Conservation (phyloP, 1,284 basidiomycete species). For the Melanopsichium pennsylvanicum region DNA sequence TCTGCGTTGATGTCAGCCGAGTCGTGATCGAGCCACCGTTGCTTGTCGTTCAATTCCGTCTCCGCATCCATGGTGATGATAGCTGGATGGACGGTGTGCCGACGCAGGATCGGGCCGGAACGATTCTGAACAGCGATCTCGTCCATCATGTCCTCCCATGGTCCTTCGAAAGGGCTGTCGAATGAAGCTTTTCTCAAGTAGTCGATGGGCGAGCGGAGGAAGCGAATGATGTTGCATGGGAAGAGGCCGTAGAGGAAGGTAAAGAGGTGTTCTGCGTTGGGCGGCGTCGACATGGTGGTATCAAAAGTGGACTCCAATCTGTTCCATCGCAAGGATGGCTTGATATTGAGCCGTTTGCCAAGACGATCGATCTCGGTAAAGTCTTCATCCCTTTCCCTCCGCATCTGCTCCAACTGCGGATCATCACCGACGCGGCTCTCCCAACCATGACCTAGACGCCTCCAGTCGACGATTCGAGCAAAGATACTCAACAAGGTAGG, state of each 20-base stretch:
- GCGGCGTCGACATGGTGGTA: constrained; percentile 42
- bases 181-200: constrained; percentile 75
- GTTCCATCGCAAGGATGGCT: constrained; percentile 47
- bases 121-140: constrained; percentile 68
- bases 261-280: constrained; percentile 69
- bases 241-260: constrained; percentile 85
- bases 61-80: constrained; percentile 74
- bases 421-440: constrained; percentile 41
- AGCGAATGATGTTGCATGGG: constrained; percentile 80
- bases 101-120: constrained; percentile 71
- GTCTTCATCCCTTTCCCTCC: constrained; percentile 52
- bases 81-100: constrained; percentile 77
- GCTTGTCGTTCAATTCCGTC: constrained; percentile 73
- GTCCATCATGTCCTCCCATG: constrained; percentile 73
- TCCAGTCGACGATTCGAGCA: constrained; percentile 59
- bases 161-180: constrained; percentile 67
- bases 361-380: constrained; percentile 51
- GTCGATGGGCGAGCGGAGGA: constrained; percentile 74
- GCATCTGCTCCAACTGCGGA: constrained; percentile 29
- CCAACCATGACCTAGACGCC: constrained; percentile 50
- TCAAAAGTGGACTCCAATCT: constrained; percentile 52
- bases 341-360: constrained; percentile 49
- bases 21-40: constrained; percentile 76
- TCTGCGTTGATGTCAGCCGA: constrained; percentile 76
- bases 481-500: constrained; percentile 58